Base-by-base conservation (phyloP, 2,329 filamentous ascomycete genomes). In the Stagonosporopsis cucurbitacearum region DNA sequence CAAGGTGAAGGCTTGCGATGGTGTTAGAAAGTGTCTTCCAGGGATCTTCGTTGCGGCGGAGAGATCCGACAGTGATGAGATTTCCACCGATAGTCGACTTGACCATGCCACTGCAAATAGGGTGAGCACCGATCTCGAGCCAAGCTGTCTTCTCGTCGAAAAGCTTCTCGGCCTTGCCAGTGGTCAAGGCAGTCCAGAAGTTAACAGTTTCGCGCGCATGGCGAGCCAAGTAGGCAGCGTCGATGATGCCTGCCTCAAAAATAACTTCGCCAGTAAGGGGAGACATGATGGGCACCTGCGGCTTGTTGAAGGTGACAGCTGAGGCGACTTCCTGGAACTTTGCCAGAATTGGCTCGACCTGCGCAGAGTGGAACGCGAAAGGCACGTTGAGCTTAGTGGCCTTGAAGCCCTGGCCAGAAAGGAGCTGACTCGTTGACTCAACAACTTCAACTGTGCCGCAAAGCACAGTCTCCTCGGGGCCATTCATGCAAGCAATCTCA, bases 41-140 rank as follows among this genome's bases (percentile, higher is more conserved):
- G 20, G 84, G 78, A 55, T 84, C 77, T 67, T 89, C 86, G 39
- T 81, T 82, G 54, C 86, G 84, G 28, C 85, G 85, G 11, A 90
- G 78, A 2, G 87, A 86, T 2, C 86, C 81, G 11, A 84, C 80
- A 13, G 84, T 82, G 36, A 82, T 79, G 23, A 82, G 83, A 9
- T 80, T 76, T 6, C 77, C 74, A 23, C 82, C 83, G 50, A 89
- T 81, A 4, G 83, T 85, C 15, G 84, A 82, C 77, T 88, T 88
- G 61, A 91, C 82, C 82, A 92, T 87, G 56, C 83, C 83, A 40
- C 82, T 81, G 73, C 85, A 89, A 13, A 91, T 84, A 0, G 88
- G 88, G 66, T 91, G 87, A 33, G 89, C 88, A n/a, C 89, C 89
- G 60, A 92, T 77, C 71, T 92, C 89, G 52, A 92, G 78, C 84